Evolutionary conservation across 23 red algal species (phyloP), one percentile per base, ranked within the genome.

Genomic region (Cyanidioschyzon merolae): DNA sequence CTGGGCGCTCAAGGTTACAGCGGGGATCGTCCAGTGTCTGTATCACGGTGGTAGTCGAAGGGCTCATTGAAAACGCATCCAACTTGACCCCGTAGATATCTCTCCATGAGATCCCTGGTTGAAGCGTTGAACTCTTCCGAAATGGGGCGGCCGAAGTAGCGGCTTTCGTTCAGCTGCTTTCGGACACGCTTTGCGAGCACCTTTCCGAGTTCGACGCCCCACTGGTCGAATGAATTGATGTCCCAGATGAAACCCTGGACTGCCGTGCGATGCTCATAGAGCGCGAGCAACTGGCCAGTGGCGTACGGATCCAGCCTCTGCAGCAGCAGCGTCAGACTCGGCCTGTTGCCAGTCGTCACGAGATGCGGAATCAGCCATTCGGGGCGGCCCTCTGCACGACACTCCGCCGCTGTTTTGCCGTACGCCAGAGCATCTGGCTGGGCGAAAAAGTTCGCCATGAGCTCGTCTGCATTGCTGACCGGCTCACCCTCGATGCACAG

Each of bases 191-290:
- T 97, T 12, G 93, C 93, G n/a, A 97, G 86, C n/a, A 82, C 76
- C 76, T 97, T 97, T 16, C 93, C 93, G 38, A 97, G 74, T 75
- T 97, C 93, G 16, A 97, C 93, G 37, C 93, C 93, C 83, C 83
- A 97, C 81, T 97, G 93, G 67, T 97, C 93, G 76, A 97, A 97
- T 25, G 88, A 90, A 79, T 97, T 91, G 26, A 97, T 91, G 50
- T 88, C 93, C 93, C 93, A 97, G 21, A 97, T 77, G 74, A 97
- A 97, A 39, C 93, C 93, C 58, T 97, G 82, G 39, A 97, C 93
- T 1, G 86, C 93, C 34, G 88, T 91, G 35, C 93, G 93, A 54
- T 97, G 93, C 86, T 97, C 93, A 68, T 85, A 97, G 50, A 97
- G 68, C 1, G 88, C 83, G n/a, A 97, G 68, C 50, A 97, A 57